Percentiles rank a stretch among this genome's conserved stretches.
These are phyloP conservation scores for Fragilaria radians DNA, from an alignment of 108 stramenopile species.

Conservation along the genomic window DNA sequence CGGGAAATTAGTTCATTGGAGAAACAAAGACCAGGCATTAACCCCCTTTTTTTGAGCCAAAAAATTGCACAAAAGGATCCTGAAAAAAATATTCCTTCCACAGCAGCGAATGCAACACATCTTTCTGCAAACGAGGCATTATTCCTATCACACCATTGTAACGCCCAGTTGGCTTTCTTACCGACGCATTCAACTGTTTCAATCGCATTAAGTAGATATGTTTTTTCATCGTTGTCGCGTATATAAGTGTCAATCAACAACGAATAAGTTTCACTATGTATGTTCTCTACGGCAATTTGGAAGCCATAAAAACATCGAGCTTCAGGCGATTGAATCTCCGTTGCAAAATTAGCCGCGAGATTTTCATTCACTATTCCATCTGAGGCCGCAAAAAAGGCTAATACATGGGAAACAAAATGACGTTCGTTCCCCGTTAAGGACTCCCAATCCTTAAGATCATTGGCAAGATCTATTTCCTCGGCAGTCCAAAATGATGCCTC, in stretches of 20 bases:
- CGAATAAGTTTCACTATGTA: slow-evolving; percentile 98
- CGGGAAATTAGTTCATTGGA: slow-evolving; percentile 98
- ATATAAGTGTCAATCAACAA: slow-evolving; percentile 99
- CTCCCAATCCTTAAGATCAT: slow-evolving; percentile 95
- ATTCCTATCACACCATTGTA: slow-evolving; percentile 90
- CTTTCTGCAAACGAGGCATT: slow-evolving; percentile 96
- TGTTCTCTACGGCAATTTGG: slow-evolving; percentile 99
- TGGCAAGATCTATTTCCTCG: slow-evolving; percentile 97
- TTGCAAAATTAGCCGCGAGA: slow-evolving; percentile 95
- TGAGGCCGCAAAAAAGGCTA: slow-evolving; percentile 99
- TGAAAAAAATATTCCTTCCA: slow-evolving; percentile 99
- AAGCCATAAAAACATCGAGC: slow-evolving; percentile 99
- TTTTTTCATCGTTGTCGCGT: slow-evolving; percentile 76
- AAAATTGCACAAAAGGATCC: slow-evolving; percentile 99
- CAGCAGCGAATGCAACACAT: slow-evolving; percentile 97
- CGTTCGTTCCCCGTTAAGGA: slow-evolving; percentile 88
- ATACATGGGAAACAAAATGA: slow-evolving; percentile 96
- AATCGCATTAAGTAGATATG: slow-evolving; percentile 83
- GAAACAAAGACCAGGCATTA: slow-evolving; percentile 99
- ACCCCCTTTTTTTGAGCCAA: slow-evolving; percentile 99
- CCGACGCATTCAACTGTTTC: slow-evolving; percentile 93
- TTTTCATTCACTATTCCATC: slow-evolving; percentile 99
- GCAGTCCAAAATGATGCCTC: slow-evolving; percentile 99
- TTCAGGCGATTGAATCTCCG: slow-evolving; percentile 93
- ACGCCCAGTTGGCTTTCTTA: slow-evolving; percentile 98